Conservation (phyloP, 805 yeast species). For the Yarrowia keelungensis region DNA sequence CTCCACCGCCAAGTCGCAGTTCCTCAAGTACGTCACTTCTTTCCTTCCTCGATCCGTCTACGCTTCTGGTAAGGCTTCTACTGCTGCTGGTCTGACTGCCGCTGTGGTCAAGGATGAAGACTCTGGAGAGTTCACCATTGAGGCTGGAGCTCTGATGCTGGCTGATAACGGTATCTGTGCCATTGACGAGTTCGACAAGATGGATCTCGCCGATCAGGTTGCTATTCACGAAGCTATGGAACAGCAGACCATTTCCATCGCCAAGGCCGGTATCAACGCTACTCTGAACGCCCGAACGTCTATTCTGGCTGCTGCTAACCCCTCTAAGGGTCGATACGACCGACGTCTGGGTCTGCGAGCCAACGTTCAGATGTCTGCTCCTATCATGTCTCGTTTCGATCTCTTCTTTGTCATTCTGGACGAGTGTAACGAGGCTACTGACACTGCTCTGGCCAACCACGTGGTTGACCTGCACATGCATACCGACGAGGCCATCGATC, state of each 20-base stretch:
- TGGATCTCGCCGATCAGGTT: slow-evolving; percentile 94
- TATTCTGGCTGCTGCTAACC: slow-evolving; percentile 98
- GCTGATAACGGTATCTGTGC: slow-evolving; percentile 99
- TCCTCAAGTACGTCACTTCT: slow-evolving; percentile 87
- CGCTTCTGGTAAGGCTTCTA: slow-evolving; percentile 97
- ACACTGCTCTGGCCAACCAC: slow-evolving; percentile 88
- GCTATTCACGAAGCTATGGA: slow-evolving; percentile 99
- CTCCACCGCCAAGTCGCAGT: slow-evolving; percentile 95
- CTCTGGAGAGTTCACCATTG: slow-evolving; percentile 95
- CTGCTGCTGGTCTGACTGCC: slow-evolving; percentile 98
- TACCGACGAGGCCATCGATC: slow-evolving; percentile 85
- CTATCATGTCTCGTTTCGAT: slow-evolving; percentile 98
- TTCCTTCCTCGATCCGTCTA: slow-evolving; percentile 94
- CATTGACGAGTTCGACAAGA: slow-evolving; percentile 97
- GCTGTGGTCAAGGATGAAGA: slow-evolving; percentile 98
- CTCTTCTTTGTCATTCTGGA: slow-evolving; percentile 92
- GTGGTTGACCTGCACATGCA: slow-evolving; percentile 92
- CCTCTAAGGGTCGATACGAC: slow-evolving; percentile 95
- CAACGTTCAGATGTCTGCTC: slow-evolving; percentile 94
- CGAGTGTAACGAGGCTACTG: slow-evolving; percentile 90
- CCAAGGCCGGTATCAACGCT: slow-evolving; percentile 98
- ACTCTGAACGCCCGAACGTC: slow-evolving; percentile 96
- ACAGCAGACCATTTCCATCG: slow-evolving; percentile 97
- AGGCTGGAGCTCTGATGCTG: slow-evolving; percentile 97
- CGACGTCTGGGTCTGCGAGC: slow-evolving; percentile 82